These are phyloP conservation scores for Candida qinlingensis DNA, from an alignment of 805 yeast species.

Conservation along the genomic window DNA sequence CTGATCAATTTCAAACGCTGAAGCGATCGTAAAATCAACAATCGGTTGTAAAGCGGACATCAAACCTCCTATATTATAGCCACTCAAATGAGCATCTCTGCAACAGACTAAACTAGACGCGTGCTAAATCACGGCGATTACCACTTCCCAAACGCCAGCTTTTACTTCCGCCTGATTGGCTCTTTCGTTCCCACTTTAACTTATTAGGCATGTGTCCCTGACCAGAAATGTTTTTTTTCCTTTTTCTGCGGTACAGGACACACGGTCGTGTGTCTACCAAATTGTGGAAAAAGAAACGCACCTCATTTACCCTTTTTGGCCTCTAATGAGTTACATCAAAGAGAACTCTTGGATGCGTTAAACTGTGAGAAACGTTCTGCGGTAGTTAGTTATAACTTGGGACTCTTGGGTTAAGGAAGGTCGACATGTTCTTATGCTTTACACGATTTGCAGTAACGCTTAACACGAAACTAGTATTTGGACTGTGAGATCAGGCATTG, in stretches of 20 bases:
- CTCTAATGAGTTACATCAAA: background rate
- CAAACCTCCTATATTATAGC: no score
- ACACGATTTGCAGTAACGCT: no score
- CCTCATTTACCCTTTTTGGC: background rate
- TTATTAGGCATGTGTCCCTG: background rate
- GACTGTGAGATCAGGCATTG: no score
- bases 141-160: no score
- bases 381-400: background rate
- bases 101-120: no score
- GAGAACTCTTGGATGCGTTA: background rate
- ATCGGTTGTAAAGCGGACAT: no score
- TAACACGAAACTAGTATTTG: no score
- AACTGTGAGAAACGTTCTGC: background rate
- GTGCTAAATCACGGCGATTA: no score
- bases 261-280: background rate
- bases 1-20: no score
- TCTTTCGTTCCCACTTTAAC: background rate
- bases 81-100: no score
- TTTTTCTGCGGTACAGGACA: background rate
- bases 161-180: background rate
- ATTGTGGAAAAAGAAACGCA: background rate
- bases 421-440: background rate
- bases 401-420: no score
- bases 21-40: no score
- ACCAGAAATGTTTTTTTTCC: background rate